Base-by-base conservation (phyloP, 768 basidiomycete genomes). In the Lactarius quietus region DNA sequence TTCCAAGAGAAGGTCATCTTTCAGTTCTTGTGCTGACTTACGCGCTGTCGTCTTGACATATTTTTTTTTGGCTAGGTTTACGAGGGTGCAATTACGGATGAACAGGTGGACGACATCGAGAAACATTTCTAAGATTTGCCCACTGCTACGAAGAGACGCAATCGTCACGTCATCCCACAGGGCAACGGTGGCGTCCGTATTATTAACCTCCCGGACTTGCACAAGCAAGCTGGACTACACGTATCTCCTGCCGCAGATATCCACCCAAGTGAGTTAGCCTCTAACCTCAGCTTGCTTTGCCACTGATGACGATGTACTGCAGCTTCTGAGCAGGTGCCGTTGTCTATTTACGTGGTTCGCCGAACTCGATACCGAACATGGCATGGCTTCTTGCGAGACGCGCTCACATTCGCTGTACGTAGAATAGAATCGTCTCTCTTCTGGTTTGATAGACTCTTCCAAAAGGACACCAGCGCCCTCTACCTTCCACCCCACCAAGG, bases 51-150 rank as follows among this genome's bases (percentile, higher is more conserved):
- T 61, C 65, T 62, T 41, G 67, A 23, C 15, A 26, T 23, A 60
- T 7, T 26, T 26, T 26, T 28, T 26, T 63, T 51, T 48, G 18
- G 10, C 20, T 62, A 76, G 89, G 74, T 92, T 1, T 88, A 90
- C 72, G 71, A 73, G 31, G 84, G 86, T 7, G 74, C 77, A 39
- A 72, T 93, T 20, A 80, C 81, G 10, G 86, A 91, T 53, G 80
- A 80, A 1, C 76, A 80, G 45, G 74, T 75, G 9, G 77, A 77
- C 7, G 79, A 81, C 36, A 82, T 92, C 61, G 76, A 83, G 35
- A 88, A 81, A 15, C 94, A 91, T 76, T 98, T 98, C 77, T 98
- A 96, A 72, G 93, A 96, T 70, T 82, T 95, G 7, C 91, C 95
- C 1, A 84, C 84, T 0, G 86, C 92, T 0, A 80, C 80, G 48